phyloP scores from a whole-genome alignment of 768 basidiomycete genomes.

The Phaeotremella fagi region DNA sequence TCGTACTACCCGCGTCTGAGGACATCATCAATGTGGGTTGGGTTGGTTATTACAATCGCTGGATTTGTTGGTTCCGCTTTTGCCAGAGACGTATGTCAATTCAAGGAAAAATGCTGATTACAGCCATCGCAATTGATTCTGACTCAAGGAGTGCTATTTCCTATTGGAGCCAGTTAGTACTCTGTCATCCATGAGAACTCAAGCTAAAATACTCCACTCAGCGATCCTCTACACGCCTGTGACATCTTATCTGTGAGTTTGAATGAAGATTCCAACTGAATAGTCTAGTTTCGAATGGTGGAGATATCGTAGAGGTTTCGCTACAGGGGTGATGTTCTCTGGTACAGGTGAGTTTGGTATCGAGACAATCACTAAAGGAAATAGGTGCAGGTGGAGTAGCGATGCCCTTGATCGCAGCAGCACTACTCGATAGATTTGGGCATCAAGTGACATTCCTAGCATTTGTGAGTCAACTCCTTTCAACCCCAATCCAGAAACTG shows the following conservation, averaged over 20 bases:
- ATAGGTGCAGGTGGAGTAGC: slow-evolving; percentile 25
- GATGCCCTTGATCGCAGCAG: slow-evolving; percentile 21
- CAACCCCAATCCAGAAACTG: background rate
- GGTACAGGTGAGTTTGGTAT: slow-evolving; percentile 19
- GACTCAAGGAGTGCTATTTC: slow-evolving; percentile 23
- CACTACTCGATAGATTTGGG: slow-evolving; percentile 15
- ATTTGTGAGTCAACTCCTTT: slow-evolving; percentile 16
- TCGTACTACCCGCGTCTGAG: slow-evolving; percentile 12
- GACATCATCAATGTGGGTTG: slow-evolving; percentile 20
- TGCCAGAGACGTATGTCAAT: slow-evolving; percentile 8
- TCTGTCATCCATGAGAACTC: no score
- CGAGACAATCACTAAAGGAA: background rate
- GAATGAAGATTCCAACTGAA: background rate
- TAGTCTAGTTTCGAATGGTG: slow-evolving; percentile 24
- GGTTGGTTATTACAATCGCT: slow-evolving; percentile 12
- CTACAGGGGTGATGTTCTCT: slow-evolving; percentile 25
- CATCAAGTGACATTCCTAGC: slow-evolving; percentile 15
- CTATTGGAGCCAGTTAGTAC: slow-evolving; percentile 30
- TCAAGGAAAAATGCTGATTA: background rate
- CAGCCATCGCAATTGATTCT: slow-evolving; percentile 13
- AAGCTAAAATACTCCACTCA: background rate
- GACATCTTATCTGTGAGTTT: slow-evolving; percentile 26
- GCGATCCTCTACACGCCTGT: slow-evolving; percentile 26
- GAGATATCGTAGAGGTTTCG: slow-evolving; percentile 15
- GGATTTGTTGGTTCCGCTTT: slow-evolving; percentile 23